Evolutionary conservation across 164 flowering plant genomes (phyloP), one percentile per base, ranked within the genome.

Genomic region (Euptelea pleiosperma): DNA sequence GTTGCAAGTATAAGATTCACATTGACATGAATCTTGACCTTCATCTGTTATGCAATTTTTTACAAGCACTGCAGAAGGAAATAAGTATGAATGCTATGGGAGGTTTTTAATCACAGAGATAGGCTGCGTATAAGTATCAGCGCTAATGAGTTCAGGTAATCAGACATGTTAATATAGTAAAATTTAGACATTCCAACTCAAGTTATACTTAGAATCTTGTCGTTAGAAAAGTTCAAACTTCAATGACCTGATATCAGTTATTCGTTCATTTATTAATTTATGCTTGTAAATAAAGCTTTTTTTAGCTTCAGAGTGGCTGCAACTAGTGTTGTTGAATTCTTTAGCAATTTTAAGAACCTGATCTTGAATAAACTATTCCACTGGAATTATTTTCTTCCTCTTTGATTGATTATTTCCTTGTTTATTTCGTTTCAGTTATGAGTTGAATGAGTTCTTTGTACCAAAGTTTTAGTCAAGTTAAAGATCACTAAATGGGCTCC

Each of bases 121-220:
- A 18, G 62, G 41, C 31, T 57, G 37, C 62, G 36, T 60, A 49
- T 5, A 51, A n/a, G n/a, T n/a, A n/a, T n/a, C n/a, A n/a, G n/a
- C n/a, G n/a, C n/a, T n/a, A n/a, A n/a, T n/a, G n/a, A n/a, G n/a
- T 56, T 33, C 39, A 25, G 30, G 62, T 43, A 48, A 8, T 40
- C 55, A 57, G 30, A 25, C 43, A 8, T 63, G 55, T 69, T 43
- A 35, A 60, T 68, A 74, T 43, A 8, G 41, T 53, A 44, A 25
- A 57, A 58, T 61, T 63, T 69, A 64, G 31, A 43, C 63, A 26
- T 57, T 55, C 67, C 19, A 39, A 35, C 49, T 45, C 52, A 48
- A 49, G 28, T 36, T 37, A 65, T 65, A 41, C 55, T 55, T n/a
- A n/a, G n/a, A n/a, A n/a, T n/a, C n/a, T n/a, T n/a, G n/a, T n/a